Conservation (phyloP, 2,329 filamentous ascomycete species). For the Fusarium newnesense region DNA sequence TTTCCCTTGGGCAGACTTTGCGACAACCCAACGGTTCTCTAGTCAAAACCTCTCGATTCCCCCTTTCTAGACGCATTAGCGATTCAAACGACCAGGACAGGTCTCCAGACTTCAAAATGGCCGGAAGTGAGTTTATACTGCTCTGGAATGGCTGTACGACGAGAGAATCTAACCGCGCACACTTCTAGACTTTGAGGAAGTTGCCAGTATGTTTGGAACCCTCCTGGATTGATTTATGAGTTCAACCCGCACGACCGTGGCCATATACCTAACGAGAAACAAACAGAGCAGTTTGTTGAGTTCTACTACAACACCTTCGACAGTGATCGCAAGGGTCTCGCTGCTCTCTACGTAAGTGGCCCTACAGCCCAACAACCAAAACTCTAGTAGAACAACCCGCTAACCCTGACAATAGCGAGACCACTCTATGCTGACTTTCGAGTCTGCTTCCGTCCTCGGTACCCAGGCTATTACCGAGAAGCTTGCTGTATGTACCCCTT, state of each 20-base stretch:
- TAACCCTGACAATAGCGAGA: constrained; percentile 19
- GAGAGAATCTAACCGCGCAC: constrained; percentile 44
- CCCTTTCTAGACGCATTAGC: constrained; percentile 4
- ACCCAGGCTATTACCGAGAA: constrained; percentile 77
- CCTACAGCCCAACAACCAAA: constrained; percentile 14
- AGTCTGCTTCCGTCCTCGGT: constrained; percentile 75
- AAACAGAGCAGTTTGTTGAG: constrained; percentile 82
- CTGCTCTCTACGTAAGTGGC: constrained; percentile 80
- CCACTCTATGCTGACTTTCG: constrained; percentile 93
- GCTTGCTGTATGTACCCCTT: constrained; percentile 71
- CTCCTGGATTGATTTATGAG: constrained; percentile 4
- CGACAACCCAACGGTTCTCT: constrained; percentile 44
- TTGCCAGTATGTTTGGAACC: constrained; percentile 57
- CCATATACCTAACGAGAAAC: constrained; percentile 5
- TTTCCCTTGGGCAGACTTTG: constrained; percentile 48
- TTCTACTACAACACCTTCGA: constrained; percentile 96
- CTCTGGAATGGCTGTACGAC: background rate
- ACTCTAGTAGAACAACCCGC: constrained; percentile 65
- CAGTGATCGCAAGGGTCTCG: constrained; percentile 71
- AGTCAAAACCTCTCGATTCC: background rate
- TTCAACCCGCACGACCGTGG: background rate
- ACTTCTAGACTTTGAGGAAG: constrained; percentile 54
- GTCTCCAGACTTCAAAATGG: constrained; percentile 41
- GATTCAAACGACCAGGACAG: constrained; percentile 23
- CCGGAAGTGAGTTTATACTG: constrained; percentile 31